A percentile compares a stretch with the other conserved stretches of the same genome.
These are phyloP conservation scores for Cucurbita ficifolia DNA, from an alignment of 306 rosid genomes.

Conservation along the genomic window DNA sequence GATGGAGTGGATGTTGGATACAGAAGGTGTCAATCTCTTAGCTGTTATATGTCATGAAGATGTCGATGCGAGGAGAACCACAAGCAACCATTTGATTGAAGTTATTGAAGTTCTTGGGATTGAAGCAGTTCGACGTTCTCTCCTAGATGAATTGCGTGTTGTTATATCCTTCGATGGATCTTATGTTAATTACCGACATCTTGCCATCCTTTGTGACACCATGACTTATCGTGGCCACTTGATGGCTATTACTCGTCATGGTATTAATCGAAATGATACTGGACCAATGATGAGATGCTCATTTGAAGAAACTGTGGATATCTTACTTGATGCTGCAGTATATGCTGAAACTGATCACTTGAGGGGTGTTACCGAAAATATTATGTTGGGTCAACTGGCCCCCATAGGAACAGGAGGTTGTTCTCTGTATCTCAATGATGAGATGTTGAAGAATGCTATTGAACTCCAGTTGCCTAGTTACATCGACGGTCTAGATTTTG, in stretches of 20 bases:
- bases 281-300: slow-evolving; percentile 99
- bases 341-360: slow-evolving; percentile 75
- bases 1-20: slow-evolving; percentile 97
- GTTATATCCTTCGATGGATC: slow-evolving; percentile 98
- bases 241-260: slow-evolving; percentile 99
- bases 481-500: slow-evolving; percentile 89
- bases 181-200: slow-evolving; percentile 86
- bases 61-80: slow-evolving; percentile 79
- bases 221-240: slow-evolving; percentile 98
- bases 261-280: slow-evolving; percentile 86
- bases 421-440: slow-evolving; percentile 73
- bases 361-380: slow-evolving; percentile 94
- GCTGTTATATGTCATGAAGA: slow-evolving; percentile 91
- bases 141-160: slow-evolving; percentile 80
- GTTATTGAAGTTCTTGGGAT: slow-evolving; percentile 96
- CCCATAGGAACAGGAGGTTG: slow-evolving; percentile 95
- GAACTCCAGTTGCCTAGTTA: slow-evolving; percentile 96
- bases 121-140: slow-evolving; percentile 87
- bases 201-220: slow-evolving; percentile 95
- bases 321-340: slow-evolving; percentile 94
- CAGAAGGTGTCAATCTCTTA: slow-evolving; percentile 93
- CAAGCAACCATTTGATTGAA: slow-evolving; percentile 95
- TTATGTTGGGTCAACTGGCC: slow-evolving; percentile 95
- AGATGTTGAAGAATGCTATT: slow-evolving; percentile 92
- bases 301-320: slow-evolving; percentile 94